A percentile compares a stretch with the other conserved stretches of the same genome.
phyloP scores from a whole-genome alignment of 352 stramenopile species.

The Thalassiosira livingstoniorum region DNA sequence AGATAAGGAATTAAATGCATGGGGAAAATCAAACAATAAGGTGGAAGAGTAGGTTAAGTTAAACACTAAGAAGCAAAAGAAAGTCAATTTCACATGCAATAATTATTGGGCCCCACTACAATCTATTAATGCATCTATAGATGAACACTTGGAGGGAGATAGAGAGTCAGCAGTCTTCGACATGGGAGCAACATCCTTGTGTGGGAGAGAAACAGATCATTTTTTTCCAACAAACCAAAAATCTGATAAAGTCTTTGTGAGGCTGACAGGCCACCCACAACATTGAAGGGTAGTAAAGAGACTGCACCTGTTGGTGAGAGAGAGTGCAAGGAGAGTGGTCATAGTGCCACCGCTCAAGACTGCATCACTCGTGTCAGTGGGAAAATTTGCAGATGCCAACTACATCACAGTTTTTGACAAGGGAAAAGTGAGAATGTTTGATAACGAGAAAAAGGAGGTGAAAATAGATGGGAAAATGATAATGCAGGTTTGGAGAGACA shows the following conservation, averaged over 20 bases:
- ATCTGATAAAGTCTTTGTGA: constrained; percentile 15
- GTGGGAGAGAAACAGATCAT: not conserved
- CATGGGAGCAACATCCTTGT: not conserved
- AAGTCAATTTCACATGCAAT: no score
- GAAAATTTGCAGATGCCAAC: constrained; percentile 15
- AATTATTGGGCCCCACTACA: no score
- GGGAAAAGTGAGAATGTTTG: constrained; percentile 15
- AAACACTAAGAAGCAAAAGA: no score
- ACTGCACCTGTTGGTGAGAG: constrained; percentile 14
- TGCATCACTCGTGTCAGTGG: constrained; percentile 14
- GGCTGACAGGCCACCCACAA: not conserved
- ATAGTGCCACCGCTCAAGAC: constrained; percentile 24
- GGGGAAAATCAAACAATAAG: no score
- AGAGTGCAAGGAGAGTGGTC: constrained; percentile 16
- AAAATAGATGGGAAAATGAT: not conserved
- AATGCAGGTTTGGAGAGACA: not conserved
- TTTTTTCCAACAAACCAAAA: not conserved
- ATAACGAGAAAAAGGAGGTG: not conserved
- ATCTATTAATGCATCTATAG: no score
- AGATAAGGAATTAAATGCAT: no score
- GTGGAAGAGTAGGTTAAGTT: no score
- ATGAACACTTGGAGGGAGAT: no score
- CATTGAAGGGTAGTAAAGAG: not conserved
- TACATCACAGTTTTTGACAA: constrained; percentile 10
- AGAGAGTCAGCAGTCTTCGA: not conserved